These are phyloP conservation scores for Hortiboletus campestris DNA, from an alignment of 768 basidiomycete species.

Conservation along the genomic window DNA sequence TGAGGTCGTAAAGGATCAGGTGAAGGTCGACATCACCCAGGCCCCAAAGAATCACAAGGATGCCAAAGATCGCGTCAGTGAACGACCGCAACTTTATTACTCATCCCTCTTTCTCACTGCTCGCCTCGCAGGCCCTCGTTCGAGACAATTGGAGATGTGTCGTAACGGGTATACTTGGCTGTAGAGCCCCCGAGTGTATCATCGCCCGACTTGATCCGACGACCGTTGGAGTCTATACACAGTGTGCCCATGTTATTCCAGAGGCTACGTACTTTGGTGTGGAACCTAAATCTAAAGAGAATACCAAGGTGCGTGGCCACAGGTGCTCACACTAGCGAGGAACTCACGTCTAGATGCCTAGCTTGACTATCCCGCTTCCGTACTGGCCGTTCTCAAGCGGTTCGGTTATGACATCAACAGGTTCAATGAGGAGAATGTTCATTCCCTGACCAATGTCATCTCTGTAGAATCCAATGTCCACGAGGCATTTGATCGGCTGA, in stretches of 20 bases:
- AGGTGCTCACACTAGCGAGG: neutral
- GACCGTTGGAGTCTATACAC: neutral
- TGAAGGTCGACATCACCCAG: neutral
- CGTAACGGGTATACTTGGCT: slow-evolving; percentile 29
- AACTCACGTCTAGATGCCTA: slow-evolving; percentile 1
- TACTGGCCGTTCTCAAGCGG: slow-evolving; percentile 2
- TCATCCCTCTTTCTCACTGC: neutral
- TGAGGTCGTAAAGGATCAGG: neutral
- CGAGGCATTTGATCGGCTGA: neutral
- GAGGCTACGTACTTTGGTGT: slow-evolving; percentile 1
- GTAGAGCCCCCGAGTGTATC: neutral
- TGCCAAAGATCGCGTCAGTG: slow-evolving; percentile 3
- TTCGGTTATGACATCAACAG: slow-evolving; percentile 1
- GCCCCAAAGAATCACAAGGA: slow-evolving; percentile 1
- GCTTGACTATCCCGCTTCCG: neutral
- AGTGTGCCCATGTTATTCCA: slow-evolving; percentile 5
- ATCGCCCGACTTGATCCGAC: neutral
- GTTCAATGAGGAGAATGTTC: slow-evolving; percentile 3
- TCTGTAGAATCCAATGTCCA: neutral
- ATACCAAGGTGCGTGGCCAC: neutral
- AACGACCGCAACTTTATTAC: neutral
- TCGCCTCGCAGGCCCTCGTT: slow-evolving; percentile 30
- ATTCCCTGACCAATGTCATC: slow-evolving; percentile 9
- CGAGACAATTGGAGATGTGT: slow-evolving; percentile 38
- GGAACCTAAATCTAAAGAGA: neutral